phyloP scores from a whole-genome alignment of 306 rosid species.

The Purshia tridentata region DNA sequence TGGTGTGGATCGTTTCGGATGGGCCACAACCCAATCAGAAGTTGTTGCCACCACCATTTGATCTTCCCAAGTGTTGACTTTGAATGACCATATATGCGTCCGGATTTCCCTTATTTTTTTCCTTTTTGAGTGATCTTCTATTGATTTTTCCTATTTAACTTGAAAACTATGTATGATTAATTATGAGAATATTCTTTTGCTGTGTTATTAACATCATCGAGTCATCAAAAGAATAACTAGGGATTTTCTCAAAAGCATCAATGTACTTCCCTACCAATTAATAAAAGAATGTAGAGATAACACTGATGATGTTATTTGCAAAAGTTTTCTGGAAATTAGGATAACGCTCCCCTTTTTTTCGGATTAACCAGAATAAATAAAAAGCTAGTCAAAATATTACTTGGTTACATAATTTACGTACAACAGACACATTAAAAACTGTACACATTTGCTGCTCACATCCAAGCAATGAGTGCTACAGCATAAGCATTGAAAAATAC shows the following conservation, averaged over 20 bases:
- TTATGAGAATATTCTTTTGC: not conserved
- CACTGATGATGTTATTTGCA: not conserved
- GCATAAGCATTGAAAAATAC: slow-evolving; percentile 84
- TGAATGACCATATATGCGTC: slow-evolving; percentile 20
- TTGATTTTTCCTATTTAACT: not conserved
- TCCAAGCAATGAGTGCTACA: slow-evolving; percentile 37
- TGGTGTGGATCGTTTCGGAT: slow-evolving; percentile 81
- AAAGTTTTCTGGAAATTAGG: too few species aligned
- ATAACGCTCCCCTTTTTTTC: not conserved
- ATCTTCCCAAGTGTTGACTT: slow-evolving; percentile 77
- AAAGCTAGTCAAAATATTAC: not conserved
- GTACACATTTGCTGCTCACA: slow-evolving; percentile 24
- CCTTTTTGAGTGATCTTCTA: slow-evolving; percentile 8
- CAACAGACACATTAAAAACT: not conserved
- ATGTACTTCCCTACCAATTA: too few species aligned
- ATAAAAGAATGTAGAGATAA: too few species aligned
- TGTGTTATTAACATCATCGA: too few species aligned
- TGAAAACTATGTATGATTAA: not conserved
- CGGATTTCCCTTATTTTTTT: not conserved
- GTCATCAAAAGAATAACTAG: not conserved
- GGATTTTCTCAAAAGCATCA: not conserved
- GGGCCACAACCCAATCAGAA: slow-evolving; percentile 64
- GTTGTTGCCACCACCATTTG: slow-evolving; percentile 78
- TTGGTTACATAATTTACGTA: not conserved
- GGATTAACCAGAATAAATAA: not conserved